Percentiles rank a stretch among this genome's conserved stretches.
These are phyloP conservation scores for Aspergillus viridinutans DNA, from an alignment of 2,329 filamentous ascomycete species.

Conservation along the genomic window DNA sequence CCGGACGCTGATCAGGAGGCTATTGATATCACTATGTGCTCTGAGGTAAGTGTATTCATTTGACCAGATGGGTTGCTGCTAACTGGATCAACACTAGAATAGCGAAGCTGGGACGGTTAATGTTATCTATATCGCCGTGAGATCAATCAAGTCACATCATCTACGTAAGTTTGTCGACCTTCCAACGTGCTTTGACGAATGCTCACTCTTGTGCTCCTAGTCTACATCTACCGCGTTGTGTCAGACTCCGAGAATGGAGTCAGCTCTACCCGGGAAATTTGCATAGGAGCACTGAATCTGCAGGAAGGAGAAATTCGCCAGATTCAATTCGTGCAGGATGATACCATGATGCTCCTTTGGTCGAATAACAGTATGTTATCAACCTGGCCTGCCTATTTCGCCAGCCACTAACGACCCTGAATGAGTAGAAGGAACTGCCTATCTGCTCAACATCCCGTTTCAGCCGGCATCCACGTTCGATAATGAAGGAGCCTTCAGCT, in stretches of 20 bases:
- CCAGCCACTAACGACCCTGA: neutral
- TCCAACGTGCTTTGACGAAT: neutral
- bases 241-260: conserved; percentile 57
- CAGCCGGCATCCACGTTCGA: conserved; percentile 11
- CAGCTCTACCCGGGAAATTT: conserved; percentile 42
- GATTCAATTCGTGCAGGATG: conserved; percentile 64
- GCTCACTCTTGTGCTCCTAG: conserved; percentile 33
- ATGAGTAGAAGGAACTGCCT: conserved; percentile 21
- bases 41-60: conserved; percentile 35
- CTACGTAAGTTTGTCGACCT: conserved; percentile 22
- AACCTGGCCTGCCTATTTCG: neutral
- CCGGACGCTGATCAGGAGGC: conserved; percentile 30
- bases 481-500: conserved; percentile 5
- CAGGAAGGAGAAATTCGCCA: conserved; percentile 47
- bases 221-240: conserved; percentile 54
- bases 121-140: conserved; percentile 33
- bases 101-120: conserved; percentile 20
- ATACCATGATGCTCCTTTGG: conserved; percentile 58
- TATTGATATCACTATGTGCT: conserved; percentile 58
- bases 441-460: conserved; percentile 35
- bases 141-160: conserved; percentile 30
- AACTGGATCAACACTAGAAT: conserved; percentile 15
- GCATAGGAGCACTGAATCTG: conserved; percentile 30
- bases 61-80: neutral
- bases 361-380: conserved; percentile 26